phyloP scores from a whole-genome alignment of 768 basidiomycete species.

The Crucibulum laeve region DNA sequence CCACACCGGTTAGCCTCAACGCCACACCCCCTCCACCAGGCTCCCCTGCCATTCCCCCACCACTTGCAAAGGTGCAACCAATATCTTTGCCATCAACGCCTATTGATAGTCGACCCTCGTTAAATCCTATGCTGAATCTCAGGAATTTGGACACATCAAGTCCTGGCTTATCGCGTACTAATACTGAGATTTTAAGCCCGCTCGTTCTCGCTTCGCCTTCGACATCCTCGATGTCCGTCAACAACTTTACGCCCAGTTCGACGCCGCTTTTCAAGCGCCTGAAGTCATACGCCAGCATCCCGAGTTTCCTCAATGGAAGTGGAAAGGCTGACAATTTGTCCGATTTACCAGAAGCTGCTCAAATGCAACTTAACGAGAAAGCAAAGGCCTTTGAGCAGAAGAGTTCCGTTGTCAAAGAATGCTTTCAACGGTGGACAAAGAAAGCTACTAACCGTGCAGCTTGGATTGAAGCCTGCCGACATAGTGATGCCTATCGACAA shows the following conservation, averaged over 20 bases:
- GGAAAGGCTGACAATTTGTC: slow-evolving; percentile 24
- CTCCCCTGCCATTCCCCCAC: slow-evolving; percentile 33
- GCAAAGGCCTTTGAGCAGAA: slow-evolving; percentile 39
- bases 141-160: slow-evolving; percentile 21
- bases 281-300: neutral
- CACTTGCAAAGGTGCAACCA: slow-evolving; percentile 30
- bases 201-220: slow-evolving; percentile 31
- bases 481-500: slow-evolving; percentile 57
- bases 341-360: slow-evolving; percentile 27
- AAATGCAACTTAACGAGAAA: slow-evolving; percentile 31
- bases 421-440: slow-evolving; percentile 43
- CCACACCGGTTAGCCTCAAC: slow-evolving; percentile 9
- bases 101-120: slow-evolving; percentile 18
- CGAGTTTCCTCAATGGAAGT: slow-evolving; percentile 15
- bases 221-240: slow-evolving; percentile 17
- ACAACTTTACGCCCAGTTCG: slow-evolving; percentile 21
- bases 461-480: slow-evolving; percentile 60
- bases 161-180: slow-evolving; percentile 9
- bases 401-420: slow-evolving; percentile 33
- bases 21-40: slow-evolving; percentile 9
- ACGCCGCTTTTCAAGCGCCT: slow-evolving; percentile 10
- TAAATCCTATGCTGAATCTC: slow-evolving; percentile 27
- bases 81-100: slow-evolving; percentile 48
- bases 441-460: slow-evolving; percentile 38
- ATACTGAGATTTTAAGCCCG: slow-evolving; percentile 37